Evolutionary conservation across 2,329 filamentous ascomycete genomes (phyloP).

Genomic region (Amauroascus niger): DNA sequence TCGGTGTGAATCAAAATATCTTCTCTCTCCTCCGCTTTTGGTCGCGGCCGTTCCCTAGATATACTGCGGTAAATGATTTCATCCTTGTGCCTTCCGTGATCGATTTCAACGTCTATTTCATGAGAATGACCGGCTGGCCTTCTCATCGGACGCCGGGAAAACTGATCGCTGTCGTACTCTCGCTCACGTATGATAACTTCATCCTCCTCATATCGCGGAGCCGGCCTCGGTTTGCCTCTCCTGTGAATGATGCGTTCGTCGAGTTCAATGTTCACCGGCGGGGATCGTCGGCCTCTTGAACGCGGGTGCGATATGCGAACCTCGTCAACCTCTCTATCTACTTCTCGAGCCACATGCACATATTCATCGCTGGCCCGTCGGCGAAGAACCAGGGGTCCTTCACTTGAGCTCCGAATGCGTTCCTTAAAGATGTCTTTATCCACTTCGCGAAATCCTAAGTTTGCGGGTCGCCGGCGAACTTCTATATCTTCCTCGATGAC

Average conservation of each 20-base stretch:
- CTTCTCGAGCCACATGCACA: conserved; percentile 19
- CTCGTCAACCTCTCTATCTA: conserved; percentile 20
- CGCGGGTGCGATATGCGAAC: conserved; percentile 7
- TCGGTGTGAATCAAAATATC: conserved; percentile 23
- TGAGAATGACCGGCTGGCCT: conserved; percentile 12
- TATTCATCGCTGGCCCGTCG: conserved; percentile 23
- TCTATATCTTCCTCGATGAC: conserved; percentile 25
- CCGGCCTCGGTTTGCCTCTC: conserved; percentile 5
- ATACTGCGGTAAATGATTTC: conserved; percentile 8
- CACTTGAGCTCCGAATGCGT: conserved; percentile 25
- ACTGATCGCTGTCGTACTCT: conserved; percentile 9
- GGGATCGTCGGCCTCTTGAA: conserved; percentile 8
- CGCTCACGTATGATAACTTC: conserved; percentile 19
- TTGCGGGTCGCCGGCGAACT: conserved; percentile 28
- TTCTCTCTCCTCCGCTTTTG: conserved; percentile 14
- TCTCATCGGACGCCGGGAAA: conserved; percentile 1
- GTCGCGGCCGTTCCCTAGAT: conserved; percentile 12
- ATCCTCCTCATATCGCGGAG: conserved; percentile 17
- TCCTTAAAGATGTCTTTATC: conserved; percentile 28
- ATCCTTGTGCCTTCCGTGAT: conserved; percentile 12
- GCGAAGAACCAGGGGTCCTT: conserved; percentile 25
- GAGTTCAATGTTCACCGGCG: conserved; percentile 23
- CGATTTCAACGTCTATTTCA: conserved; percentile 16
- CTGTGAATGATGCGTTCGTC: conserved; percentile 6
- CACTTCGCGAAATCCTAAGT: conserved; percentile 37